Percentiles rank a stretch among this genome's conserved stretches.
phyloP scores from a whole-genome alignment of 2,329 filamentous ascomycete genomes.

The Boeremia exigua region DNA sequence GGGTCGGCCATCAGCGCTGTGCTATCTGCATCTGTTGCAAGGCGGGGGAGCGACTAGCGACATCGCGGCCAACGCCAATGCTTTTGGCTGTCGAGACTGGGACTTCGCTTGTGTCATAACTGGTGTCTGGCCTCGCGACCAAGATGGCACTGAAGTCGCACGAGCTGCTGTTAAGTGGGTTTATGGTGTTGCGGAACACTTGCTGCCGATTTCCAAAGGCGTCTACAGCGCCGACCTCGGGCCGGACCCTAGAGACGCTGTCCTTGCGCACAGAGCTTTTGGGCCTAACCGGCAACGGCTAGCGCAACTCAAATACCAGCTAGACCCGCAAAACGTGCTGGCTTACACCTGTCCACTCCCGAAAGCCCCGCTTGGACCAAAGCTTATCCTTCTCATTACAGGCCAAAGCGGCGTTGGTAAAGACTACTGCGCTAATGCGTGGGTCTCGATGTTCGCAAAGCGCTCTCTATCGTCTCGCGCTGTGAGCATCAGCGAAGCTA shows the following conservation, averaged over 20 bases:
- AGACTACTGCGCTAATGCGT: not conserved
- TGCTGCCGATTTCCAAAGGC: conserved; percentile 60
- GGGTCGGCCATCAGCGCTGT: not conserved
- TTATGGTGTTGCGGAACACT: conserved; percentile 55
- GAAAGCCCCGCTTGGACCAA: conserved; percentile 29
- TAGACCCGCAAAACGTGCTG: conserved; percentile 61
- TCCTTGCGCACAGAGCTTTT: conserved; percentile 62
- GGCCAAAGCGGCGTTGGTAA: conserved; percentile 53
- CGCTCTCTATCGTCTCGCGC: conserved; percentile 46
- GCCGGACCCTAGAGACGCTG: conserved; percentile 63
- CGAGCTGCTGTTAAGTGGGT: conserved; percentile 57
- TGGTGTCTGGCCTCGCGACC: conserved; percentile 64
- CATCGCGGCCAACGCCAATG: conserved; percentile 54
- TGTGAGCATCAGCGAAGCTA: conserved; percentile 60
- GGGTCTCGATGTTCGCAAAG: not conserved
- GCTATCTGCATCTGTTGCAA: not conserved
- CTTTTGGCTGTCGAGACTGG: conserved; percentile 70
- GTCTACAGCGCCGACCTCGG: conserved; percentile 68
- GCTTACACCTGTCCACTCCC: conserved; percentile 63
- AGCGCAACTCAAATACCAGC: conserved; percentile 56
- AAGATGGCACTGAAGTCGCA: conserved; percentile 55
- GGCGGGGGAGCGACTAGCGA: conserved; percentile 46
- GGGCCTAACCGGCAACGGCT: conserved; percentile 61
- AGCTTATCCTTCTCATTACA: conserved; percentile 56
- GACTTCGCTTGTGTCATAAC: conserved; percentile 69